Base-by-base conservation (phyloP, 148 eudicot species). In the Simmondsia chinensis region DNA sequence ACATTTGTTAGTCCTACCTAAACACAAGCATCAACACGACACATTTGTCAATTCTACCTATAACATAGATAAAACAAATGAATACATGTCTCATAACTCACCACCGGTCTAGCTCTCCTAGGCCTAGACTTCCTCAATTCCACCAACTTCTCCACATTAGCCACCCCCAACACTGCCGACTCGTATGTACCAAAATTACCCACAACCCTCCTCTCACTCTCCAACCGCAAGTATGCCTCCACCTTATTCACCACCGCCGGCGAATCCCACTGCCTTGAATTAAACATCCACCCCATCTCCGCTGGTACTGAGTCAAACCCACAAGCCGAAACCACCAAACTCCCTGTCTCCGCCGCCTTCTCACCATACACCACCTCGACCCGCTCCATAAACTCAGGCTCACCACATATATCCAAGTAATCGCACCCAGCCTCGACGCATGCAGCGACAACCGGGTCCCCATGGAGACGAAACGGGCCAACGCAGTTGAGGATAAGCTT, bases 231-330 rank as follows among this genome's bases (percentile, higher is more conserved):
- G 33, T 88, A 83, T 30, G 91, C 91, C 57, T 80, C 89, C 0
- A 88, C 58, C 22, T 52, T 27, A 54, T 64, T 87, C 35, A 66
- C 61, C 9, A 16, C 74, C 7, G 56, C 57, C 3, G 56, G 46
- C n/a, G 17, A 20, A 23, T 16, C 65, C 88, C 88, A 87, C 59
- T 74, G 77, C 53, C 73, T 45, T 0, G 71, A 56, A 54, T 87
- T 69, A 11, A 69, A 80, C 66, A 80, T 9, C 20, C 75, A 9
- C 52, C 97, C 97, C 4, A 83, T 28, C 53, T 83, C 97, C 2
- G 97, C 97, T 41, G 94, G 91, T 4, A 88, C 62, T 6, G 94
- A 83, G 36, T 83, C 97, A 36, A 83, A 88, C 70, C 94, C 97
- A 50, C 97, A 88, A 3, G 79, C 97, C 1, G 83, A 83, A 26